Evolutionary conservation across 1,139 yeast genomes (phyloP).

Genomic region (Nematodospora anomalae): DNA sequence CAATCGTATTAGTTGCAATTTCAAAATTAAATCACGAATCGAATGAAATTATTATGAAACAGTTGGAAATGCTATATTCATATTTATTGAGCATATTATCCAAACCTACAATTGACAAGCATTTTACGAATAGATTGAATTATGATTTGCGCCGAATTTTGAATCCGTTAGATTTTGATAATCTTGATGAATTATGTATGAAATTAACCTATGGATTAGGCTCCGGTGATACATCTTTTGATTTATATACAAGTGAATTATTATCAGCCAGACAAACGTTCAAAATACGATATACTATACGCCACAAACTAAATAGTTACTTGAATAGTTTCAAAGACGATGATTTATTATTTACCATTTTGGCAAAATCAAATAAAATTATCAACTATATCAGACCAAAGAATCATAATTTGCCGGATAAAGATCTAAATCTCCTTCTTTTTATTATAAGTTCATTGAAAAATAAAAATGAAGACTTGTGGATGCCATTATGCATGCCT

Average conservation of each 20-base stretch:
- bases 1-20: slow-evolving; percentile 73
- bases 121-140: slow-evolving; percentile 71
- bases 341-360: slow-evolving; percentile 38
- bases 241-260: slow-evolving; percentile 29
- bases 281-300: slow-evolving; percentile 33
- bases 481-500: slow-evolving; percentile 94
- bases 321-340: slow-evolving; percentile 9
- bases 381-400: slow-evolving; percentile 37
- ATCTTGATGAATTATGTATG: slow-evolving; percentile 61
- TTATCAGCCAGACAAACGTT: slow-evolving; percentile 33
- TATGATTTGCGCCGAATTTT: slow-evolving; percentile 79
- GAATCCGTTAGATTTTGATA: slow-evolving; percentile 66
- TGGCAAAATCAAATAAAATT: slow-evolving; percentile 25
- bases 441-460: slow-evolving; percentile 28
- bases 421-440: slow-evolving; percentile 34
- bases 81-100: slow-evolving; percentile 82
- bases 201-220: slow-evolving; percentile 44
- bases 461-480: slow-evolving; percentile 60
- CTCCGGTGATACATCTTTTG: slow-evolving; percentile 18
- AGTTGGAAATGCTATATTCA: slow-evolving; percentile 71
- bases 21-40: slow-evolving; percentile 48
- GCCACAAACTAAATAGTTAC: slow-evolving; percentile 27
- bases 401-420: slow-evolving; percentile 31
- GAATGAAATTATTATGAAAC: slow-evolving; percentile 46
- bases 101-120: slow-evolving; percentile 66